These are phyloP conservation scores for Citrus maxima DNA, from an alignment of 345 rosid species.

Conservation along the genomic window DNA sequence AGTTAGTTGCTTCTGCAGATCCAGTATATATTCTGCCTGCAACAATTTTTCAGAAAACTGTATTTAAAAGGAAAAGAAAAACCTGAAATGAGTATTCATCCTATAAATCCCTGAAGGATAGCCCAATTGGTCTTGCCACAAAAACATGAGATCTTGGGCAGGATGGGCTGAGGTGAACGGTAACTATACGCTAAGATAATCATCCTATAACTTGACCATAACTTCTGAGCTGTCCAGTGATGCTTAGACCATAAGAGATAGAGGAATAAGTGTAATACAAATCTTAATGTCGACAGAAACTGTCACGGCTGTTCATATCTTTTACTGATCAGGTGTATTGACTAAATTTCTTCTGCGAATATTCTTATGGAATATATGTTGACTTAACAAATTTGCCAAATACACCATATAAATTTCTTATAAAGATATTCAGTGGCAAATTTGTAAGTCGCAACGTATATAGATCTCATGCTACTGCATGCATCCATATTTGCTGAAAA, in stretches of 20 bases:
- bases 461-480: not conserved
- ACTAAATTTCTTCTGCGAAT: not conserved
- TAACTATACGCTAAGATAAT: too few relatives aligned
- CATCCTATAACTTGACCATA: not conserved
- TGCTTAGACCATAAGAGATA: not conserved
- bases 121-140: not conserved
- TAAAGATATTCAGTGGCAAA: not conserved
- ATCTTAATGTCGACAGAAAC: not conserved
- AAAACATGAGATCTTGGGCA: not conserved
- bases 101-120: not conserved
- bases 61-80: not conserved
- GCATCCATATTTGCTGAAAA: not conserved
- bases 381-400: not conserved
- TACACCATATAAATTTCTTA: not conserved
- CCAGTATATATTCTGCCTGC: slow-evolving; percentile 82
- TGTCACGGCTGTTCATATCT: not conserved
- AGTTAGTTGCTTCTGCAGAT: slow-evolving; percentile 90
- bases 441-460: not conserved
- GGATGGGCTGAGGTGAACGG: not conserved
- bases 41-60: slow-evolving; percentile 11
- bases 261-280: too few relatives aligned
- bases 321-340: not conserved
- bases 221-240: not conserved
- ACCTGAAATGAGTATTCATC: not conserved
- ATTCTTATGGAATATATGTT: not conserved